Evolutionary conservation across 2,329 filamentous ascomycete genomes (phyloP).

Genomic region (Malbranchea zuffiana): DNA sequence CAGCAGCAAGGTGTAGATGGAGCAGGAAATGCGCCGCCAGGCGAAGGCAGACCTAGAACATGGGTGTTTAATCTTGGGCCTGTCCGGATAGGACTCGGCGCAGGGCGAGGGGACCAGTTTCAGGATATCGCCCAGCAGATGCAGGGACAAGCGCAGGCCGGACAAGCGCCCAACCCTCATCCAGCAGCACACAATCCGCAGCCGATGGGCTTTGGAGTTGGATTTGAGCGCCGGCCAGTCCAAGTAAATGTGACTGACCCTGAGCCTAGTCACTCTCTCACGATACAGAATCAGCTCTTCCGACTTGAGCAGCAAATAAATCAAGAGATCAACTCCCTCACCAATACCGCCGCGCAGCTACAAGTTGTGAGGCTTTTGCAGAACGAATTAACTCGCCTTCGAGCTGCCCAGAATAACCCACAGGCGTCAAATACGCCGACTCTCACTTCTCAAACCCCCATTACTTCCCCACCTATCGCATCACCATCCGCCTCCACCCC

Average conservation of each 20-base stretch:
- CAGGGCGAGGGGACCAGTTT: constrained; percentile 49
- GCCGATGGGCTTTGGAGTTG: constrained; percentile 32
- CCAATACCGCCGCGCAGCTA: constrained; percentile 56
- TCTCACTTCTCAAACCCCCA: not conserved
- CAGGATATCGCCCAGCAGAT: constrained; percentile 57
- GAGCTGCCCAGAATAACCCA: constrained; percentile 36
- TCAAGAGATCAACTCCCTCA: constrained; percentile 54
- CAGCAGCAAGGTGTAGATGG: constrained; percentile 31
- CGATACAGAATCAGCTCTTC: constrained; percentile 49
- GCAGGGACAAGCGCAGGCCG: constrained; percentile 36
- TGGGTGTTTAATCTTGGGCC: constrained; percentile 64
- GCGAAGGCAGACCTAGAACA: constrained; percentile 37
- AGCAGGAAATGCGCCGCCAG: constrained; percentile 28
- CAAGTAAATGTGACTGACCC: constrained; percentile 2
- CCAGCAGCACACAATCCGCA: constrained; percentile 16
- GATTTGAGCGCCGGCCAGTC: constrained; percentile 24
- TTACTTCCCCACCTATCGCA: constrained; percentile 6
- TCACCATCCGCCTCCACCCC: constrained; percentile 21
- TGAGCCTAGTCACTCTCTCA: constrained; percentile 18
- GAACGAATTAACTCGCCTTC: constrained; percentile 55
- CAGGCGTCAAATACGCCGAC: constrained; percentile 2
- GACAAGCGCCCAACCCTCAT: constrained; percentile 25
- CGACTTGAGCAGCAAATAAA: constrained; percentile 59
- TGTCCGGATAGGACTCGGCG: constrained; percentile 58
- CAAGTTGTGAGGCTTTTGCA: constrained; percentile 57